phyloP scores from a whole-genome alignment of 805 yeast genomes.

The Starmerella vaccinii region DNA sequence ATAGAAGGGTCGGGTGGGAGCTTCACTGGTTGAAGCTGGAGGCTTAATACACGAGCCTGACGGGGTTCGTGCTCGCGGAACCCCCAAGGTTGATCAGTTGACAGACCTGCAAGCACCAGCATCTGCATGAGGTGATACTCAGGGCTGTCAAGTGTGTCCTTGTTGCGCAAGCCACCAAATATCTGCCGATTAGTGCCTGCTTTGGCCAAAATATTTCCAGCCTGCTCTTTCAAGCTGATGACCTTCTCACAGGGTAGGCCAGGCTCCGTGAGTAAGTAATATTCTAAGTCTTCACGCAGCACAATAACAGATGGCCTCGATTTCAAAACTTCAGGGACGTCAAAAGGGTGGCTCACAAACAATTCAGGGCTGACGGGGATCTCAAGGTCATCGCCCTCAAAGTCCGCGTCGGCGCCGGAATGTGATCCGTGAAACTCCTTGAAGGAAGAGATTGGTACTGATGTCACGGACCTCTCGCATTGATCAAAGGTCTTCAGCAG shows the following conservation, averaged over 20 bases:
- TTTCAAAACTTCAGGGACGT: slow-evolving; percentile 47
- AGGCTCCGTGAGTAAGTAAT: slow-evolving; percentile 65
- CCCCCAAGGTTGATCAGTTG: slow-evolving; percentile 66
- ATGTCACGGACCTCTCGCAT: slow-evolving; percentile 37
- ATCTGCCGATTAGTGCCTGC: slow-evolving; percentile 38
- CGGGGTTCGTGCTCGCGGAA: slow-evolving; percentile 77
- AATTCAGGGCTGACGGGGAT: slow-evolving; percentile 11
- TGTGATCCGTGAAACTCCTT: slow-evolving; percentile 9
- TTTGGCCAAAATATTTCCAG: slow-evolving; percentile 53
- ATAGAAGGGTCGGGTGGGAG: slow-evolving; percentile 13
- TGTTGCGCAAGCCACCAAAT: slow-evolving; percentile 58
- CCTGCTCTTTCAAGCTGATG: slow-evolving; percentile 52
- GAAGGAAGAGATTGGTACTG: slow-evolving; percentile 18
- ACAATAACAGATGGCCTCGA: slow-evolving; percentile 86
- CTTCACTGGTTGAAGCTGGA: slow-evolving; percentile 52
- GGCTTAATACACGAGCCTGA: slow-evolving; percentile 75
- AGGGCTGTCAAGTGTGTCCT: slow-evolving; percentile 54
- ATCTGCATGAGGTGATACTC: slow-evolving; percentile 90
- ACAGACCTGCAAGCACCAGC: slow-evolving; percentile 84
- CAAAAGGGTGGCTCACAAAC: slow-evolving; percentile 13
- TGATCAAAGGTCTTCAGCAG: slow-evolving; percentile 70
- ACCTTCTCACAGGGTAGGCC: slow-evolving; percentile 51
- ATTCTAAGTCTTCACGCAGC: slow-evolving; percentile 86
- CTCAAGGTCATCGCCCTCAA: slow-evolving; percentile 17
- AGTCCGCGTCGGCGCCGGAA: slow-evolving; percentile 12